Base-by-base conservation (phyloP, 2,329 filamentous ascomycete species). In the Nannizzia gypsea region DNA sequence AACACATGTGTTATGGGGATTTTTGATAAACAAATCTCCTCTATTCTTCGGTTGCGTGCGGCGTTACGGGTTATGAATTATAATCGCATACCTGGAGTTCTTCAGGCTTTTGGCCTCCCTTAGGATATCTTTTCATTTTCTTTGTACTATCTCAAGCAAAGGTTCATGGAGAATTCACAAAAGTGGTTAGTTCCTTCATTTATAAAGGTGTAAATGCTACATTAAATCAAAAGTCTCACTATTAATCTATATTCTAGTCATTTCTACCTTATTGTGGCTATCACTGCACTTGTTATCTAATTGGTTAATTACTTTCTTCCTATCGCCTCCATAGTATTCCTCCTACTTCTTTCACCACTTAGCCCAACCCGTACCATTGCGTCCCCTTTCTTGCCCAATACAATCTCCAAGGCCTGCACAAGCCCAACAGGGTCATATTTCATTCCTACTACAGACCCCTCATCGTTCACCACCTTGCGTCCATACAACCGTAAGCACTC, bases 401-500 rank as follows among this genome's bases (percentile, higher is more conserved):
- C 86, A 0, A 85, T 84, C 72, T 90, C 87, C 46, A 96, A 73
- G 1, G 89, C 87, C 70, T 90, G 86, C 2, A 80, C 78, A 63
- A 96, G 72, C 0, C 84, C 90, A 58, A 81, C 85, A 59, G 85
- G 80, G 72, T 96, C 91, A 72, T 96, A 96, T 61, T 81, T 73
- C 73, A 85, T 78, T 5, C 81, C 81, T 15, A 74, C 71, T 6
- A 79, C 77, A 6, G 79, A 79, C 50, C 79, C 80, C 26, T 68
- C 71, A 28, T 71, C 71, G 6, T 73, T 76, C 55, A 78, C 74
- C 34, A 71, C 71, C 62, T 79, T 83, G 38, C 86, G 81, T 1
- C 90, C 90, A 69, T 93, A 92, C 0, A 95, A 77, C 59, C 85
- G 80, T 13, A 95, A 81, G 15, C 85, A 84, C 67, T 90, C 86